These are phyloP conservation scores for Aspergillus panamensis DNA, from an alignment of 495 filamentous ascomycete genomes.

Conservation along the genomic window DNA sequence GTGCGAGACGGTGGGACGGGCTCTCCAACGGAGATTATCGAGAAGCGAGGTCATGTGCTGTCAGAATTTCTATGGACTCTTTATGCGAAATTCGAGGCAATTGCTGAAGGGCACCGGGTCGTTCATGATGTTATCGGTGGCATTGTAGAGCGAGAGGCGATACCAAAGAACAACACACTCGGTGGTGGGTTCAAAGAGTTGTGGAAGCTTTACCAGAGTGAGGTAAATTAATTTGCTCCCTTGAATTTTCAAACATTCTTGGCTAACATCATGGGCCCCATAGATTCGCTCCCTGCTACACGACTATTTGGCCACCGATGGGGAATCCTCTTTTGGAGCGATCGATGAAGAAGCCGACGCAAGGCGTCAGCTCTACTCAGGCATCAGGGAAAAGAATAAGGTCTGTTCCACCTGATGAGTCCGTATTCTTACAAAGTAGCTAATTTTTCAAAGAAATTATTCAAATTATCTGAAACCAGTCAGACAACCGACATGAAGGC, in stretches of 20 bases:
- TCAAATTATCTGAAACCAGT: slow-evolving; percentile 84
- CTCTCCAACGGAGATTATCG: slow-evolving; percentile 62
- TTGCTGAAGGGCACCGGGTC: slow-evolving; percentile 91
- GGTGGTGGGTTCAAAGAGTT: slow-evolving; percentile 83
- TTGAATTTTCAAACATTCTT: not conserved
- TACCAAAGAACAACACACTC: slow-evolving; percentile 52
- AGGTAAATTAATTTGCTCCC: slow-evolving; percentile 39
- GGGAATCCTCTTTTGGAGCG: slow-evolving; percentile 54
- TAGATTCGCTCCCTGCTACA: slow-evolving; percentile 87
- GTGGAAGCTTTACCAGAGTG: slow-evolving; percentile 87
- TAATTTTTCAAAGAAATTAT: slow-evolving; percentile 59
- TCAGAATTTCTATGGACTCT: slow-evolving; percentile 87
- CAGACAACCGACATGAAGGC: slow-evolving; percentile 66
- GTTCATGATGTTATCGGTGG: slow-evolving; percentile 85
- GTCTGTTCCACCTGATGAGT: slow-evolving; percentile 25
- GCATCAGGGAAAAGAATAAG: slow-evolving; percentile 65
- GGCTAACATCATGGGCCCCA: slow-evolving; percentile 31
- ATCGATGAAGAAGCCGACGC: slow-evolving; percentile 45
- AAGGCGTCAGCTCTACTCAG: slow-evolving; percentile 56
- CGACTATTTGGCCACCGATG: slow-evolving; percentile 95
- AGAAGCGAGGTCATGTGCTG: slow-evolving; percentile 73
- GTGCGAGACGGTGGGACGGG: slow-evolving; percentile 46
- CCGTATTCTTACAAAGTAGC: not conserved
- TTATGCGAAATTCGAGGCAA: slow-evolving; percentile 94
- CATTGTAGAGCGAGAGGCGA: slow-evolving; percentile 71